Percentiles rank a stretch among this genome's conserved stretches.
Conservation (phyloP, 768 basidiomycete species). For the Tylopilus sp. region DNA sequence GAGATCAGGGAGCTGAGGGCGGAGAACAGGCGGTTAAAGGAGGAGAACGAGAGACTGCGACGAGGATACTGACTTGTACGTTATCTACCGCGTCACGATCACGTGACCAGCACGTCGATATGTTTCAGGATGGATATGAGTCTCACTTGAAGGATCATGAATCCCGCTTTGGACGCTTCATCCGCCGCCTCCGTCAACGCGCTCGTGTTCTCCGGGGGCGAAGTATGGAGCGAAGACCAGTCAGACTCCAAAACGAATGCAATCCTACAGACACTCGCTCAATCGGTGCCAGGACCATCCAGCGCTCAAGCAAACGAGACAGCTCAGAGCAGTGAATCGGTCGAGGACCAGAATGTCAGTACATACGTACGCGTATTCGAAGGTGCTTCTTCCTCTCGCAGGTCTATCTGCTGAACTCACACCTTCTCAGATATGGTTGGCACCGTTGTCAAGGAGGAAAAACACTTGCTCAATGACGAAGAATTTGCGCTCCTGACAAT, state of each 20-base stretch:
- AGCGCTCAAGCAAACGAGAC: neutral
- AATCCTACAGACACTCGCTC: conserved; percentile 6
- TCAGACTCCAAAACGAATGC: conserved; percentile 3
- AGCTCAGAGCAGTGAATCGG: neutral
- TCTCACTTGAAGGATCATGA: conserved; percentile 3
- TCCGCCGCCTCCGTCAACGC: conserved; percentile 18
- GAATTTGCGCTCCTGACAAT: conserved; percentile 45
- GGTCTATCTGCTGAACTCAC: neutral
- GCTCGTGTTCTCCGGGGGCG: conserved; percentile 32
- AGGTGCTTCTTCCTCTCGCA: conserved; percentile 15
- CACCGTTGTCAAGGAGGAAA: conserved; percentile 48
- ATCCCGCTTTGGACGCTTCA: conserved; percentile 1
- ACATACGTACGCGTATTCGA: conserved; percentile 30
- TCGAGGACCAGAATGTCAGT: conserved; percentile 14
- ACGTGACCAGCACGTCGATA: conserved; percentile 17
- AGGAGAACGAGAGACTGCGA: conserved; percentile 63
- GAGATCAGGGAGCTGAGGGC: conserved; percentile 47
- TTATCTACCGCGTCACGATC: neutral
- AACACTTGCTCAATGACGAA: conserved; percentile 45
- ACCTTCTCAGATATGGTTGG: conserved; percentile 50
- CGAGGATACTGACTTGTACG: conserved; percentile 32
- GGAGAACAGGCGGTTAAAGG: conserved; percentile 52
- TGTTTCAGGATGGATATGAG: neutral
- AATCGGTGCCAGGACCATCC: conserved; percentile 14
- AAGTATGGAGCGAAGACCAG: conserved; percentile 17